Evolutionary conservation across 2,329 filamentous ascomycete species (phyloP).

Genomic region (Leptographium procerum): DNA sequence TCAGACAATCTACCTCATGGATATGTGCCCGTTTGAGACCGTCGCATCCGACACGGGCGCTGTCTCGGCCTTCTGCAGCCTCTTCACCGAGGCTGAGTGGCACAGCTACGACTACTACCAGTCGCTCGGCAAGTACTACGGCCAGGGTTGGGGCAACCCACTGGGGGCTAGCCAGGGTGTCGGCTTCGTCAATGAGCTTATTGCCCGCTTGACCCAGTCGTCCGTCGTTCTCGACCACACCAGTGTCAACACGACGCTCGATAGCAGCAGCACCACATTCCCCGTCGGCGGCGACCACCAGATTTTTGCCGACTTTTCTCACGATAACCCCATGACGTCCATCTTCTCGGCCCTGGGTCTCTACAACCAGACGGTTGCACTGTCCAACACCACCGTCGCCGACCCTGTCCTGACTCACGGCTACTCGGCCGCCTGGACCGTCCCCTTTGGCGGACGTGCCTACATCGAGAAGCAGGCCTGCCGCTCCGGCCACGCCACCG

Average conservation of each 20-base stretch:
- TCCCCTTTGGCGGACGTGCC: conserved; percentile 68
- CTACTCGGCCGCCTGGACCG: conserved; percentile 65
- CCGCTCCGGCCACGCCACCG: conserved; percentile 15
- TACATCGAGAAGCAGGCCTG: conserved; percentile 83
- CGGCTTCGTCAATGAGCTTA: conserved; percentile 76
- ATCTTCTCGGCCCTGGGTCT: conserved; percentile 68
- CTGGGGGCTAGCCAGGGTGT: conserved; percentile 76
- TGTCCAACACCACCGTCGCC: conserved; percentile 39
- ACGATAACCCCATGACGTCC: conserved; percentile 75
- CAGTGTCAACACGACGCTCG: conserved; percentile 65
- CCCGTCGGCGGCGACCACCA: conserved; percentile 43
- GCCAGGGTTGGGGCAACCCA: conserved; percentile 62
- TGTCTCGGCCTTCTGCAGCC: conserved; percentile 60
- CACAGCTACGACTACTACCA: conserved; percentile 67
- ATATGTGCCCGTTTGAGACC: conserved; percentile 75
- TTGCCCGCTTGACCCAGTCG: conserved; percentile 60
- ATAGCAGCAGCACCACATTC: conserved; percentile 54
- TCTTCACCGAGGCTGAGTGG: conserved; percentile 69
- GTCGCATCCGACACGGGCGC: conserved; percentile 41
- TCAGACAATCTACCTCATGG: conserved; percentile 67
- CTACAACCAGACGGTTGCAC: conserved; percentile 53
- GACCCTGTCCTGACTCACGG: conserved; percentile 45
- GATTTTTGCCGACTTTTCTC: conserved; percentile 80
- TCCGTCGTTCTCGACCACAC: conserved; percentile 58
- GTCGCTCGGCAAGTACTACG: conserved; percentile 72